Conservation (phyloP, 2,329 filamentous ascomycete species). For the Juglanconis oblonga region DNA sequence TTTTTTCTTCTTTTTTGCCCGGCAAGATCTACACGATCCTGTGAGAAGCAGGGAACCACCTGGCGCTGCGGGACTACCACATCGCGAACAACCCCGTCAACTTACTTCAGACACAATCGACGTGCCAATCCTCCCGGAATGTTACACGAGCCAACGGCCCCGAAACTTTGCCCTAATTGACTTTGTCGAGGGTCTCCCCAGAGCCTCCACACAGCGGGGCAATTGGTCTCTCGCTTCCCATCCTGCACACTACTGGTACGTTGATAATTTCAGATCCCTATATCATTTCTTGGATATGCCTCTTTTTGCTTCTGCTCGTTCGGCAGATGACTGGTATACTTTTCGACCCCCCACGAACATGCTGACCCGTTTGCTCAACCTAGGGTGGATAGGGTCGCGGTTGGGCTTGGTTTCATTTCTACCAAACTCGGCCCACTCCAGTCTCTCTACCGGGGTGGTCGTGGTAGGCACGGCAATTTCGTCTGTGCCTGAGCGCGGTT, state of each 20-base stretch:
- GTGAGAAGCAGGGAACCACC: slow-evolving; percentile 9
- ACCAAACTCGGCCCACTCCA: background rate
- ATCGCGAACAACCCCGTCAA: background rate
- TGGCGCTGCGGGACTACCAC: background rate
- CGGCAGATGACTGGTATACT: too few relatives aligned
- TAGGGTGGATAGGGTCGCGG: background rate
- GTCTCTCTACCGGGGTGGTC: background rate
- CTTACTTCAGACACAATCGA: background rate
- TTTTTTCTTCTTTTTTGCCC: background rate
- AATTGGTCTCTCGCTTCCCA: background rate
- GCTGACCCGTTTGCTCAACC: background rate
- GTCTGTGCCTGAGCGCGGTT: background rate
- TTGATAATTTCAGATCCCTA: background rate
- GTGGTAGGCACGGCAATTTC: background rate
- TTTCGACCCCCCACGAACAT: background rate
- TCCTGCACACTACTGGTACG: background rate
- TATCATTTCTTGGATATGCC: background rate
- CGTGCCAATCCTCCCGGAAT: slow-evolving; percentile 3
- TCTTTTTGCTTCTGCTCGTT: too few relatives aligned
- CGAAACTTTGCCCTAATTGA: background rate
- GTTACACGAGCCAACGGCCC: background rate
- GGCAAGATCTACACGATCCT: background rate
- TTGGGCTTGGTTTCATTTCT: background rate
- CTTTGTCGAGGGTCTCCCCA: background rate
- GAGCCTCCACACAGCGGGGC: background rate